These are phyloP conservation scores for Arabidopsis hybrid DNA, from an alignment of 441 rosid species.

Conservation along the genomic window DNA sequence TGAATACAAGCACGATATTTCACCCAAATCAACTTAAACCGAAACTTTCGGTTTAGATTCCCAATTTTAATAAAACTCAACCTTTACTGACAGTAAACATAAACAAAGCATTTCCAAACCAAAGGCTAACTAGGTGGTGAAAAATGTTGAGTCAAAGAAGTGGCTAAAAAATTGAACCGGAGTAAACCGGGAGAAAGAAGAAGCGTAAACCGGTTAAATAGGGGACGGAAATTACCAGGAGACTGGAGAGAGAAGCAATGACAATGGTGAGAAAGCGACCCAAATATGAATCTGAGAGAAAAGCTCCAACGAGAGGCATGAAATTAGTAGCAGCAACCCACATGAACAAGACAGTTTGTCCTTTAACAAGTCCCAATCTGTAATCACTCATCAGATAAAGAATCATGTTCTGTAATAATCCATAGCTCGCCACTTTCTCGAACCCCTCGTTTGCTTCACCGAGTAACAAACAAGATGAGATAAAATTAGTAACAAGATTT, in stretches of 20 bases:
- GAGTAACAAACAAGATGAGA: neutral
- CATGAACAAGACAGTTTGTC: conserved; percentile 63
- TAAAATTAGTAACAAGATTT: neutral
- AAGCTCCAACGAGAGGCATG: conserved; percentile 75
- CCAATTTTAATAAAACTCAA: neutral
- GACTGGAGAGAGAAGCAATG: conserved; percentile 65
- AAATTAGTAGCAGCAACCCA: conserved; percentile 84
- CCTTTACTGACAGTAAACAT: neutral
- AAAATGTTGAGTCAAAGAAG: neutral
- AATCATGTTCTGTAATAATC: conserved; percentile 76
- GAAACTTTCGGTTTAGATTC: neutral
- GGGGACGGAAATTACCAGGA: conserved; percentile 53
- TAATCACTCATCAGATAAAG: conserved; percentile 70
- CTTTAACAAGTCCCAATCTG: conserved; percentile 55
- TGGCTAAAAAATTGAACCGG: neutral
- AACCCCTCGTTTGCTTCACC: conserved; percentile 76
- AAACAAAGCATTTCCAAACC: conserved; percentile 1
- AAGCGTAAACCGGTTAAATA: conserved; percentile 8
- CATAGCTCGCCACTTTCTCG: conserved; percentile 87
- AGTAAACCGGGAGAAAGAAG: conserved; percentile 4
- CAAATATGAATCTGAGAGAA: conserved; percentile 77
- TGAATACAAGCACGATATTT: no score
- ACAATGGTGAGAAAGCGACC: conserved; percentile 82
- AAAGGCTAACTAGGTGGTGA: neutral
- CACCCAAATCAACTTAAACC: conserved; percentile 18